Percentiles rank a stretch among this genome's conserved stretches.
Evolutionary conservation across 768 basidiomycete genomes (phyloP).

Genomic region (Zangia roseola): DNA sequence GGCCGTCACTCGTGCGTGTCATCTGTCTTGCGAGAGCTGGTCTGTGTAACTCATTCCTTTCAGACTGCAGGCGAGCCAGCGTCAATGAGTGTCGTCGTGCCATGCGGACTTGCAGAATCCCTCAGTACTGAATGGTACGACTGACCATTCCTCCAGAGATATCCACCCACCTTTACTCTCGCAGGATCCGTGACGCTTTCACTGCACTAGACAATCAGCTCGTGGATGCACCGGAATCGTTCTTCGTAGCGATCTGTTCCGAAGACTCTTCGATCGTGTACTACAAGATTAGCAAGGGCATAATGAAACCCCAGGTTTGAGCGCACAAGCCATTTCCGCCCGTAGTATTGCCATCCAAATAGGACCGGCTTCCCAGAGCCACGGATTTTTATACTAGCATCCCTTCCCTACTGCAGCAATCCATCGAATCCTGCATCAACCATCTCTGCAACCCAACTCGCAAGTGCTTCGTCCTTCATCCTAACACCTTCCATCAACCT

Average conservation of each 20-base stretch:
- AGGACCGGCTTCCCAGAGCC: too few relatives aligned
- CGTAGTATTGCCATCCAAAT: neutral
- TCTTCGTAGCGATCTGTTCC: conserved; percentile 70
- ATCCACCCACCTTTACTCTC: neutral
- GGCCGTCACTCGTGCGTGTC: conserved; percentile 47
- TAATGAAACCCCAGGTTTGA: conserved; percentile 68
- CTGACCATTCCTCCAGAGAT: too few relatives aligned
- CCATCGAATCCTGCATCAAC: conserved; percentile 45
- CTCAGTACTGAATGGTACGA: conserved; percentile 61
- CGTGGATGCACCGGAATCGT: conserved; percentile 34
- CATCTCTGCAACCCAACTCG: conserved; percentile 62
- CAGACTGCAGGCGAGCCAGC: conserved; percentile 44
- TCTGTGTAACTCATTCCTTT: neutral
- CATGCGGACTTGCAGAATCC: conserved; percentile 66
- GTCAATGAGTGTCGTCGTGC: conserved; percentile 44
- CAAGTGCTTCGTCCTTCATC: conserved; percentile 61
- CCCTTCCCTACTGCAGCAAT: conserved; percentile 21
- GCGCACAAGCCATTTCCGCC: too few relatives aligned
- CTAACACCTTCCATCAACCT: conserved; percentile 62
- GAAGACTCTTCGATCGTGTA: conserved; percentile 84
- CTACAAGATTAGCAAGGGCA: conserved; percentile 76
- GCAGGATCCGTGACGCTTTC: conserved; percentile 62
- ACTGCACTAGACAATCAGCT: conserved; percentile 35
- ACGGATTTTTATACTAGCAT: conserved; percentile 1
- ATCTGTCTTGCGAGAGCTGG: neutral